phyloP scores from a whole-genome alignment of 1,139 yeast genomes.

The Geotrichum klebahnii region DNA sequence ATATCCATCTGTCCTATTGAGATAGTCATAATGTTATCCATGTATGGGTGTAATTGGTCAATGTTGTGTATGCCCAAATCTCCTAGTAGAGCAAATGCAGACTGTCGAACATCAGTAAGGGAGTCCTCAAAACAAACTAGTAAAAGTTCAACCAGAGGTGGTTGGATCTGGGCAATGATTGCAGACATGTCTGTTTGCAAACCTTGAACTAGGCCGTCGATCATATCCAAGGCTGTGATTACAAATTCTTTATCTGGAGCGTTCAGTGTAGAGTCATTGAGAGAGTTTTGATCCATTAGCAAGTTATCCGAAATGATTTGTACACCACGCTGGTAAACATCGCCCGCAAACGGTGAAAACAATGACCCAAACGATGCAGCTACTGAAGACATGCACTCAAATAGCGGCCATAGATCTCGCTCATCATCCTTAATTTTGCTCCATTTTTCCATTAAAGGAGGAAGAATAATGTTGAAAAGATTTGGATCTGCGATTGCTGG shows the following conservation, averaged over 20 bases:
- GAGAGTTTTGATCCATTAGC: conserved; percentile 59
- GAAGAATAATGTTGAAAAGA: conserved; percentile 61
- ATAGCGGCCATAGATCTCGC: conserved; percentile 79
- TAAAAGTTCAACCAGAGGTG: conserved; percentile 60
- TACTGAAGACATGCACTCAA: conserved; percentile 89
- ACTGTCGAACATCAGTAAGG: conserved; percentile 82
- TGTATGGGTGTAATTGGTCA: conserved; percentile 54
- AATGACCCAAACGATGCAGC: conserved; percentile 81
- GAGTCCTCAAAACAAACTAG: conserved; percentile 72
- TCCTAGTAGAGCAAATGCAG: conserved; percentile 85
- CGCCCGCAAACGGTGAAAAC: conserved; percentile 85
- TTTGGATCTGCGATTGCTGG: conserved; percentile 40
- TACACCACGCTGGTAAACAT: conserved; percentile 78
- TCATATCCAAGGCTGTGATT: conserved; percentile 80
- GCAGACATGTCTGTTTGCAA: conserved; percentile 61
- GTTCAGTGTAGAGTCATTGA: conserved; percentile 54
- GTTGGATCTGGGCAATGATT: conserved; percentile 43
- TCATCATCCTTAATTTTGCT: conserved; percentile 67
- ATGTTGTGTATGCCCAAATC: conserved; percentile 64
- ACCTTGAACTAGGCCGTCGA: conserved; percentile 92
- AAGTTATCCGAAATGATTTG: conserved; percentile 66
- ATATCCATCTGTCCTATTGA: conserved; percentile 62
- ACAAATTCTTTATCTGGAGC: conserved; percentile 83
- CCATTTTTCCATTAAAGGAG: conserved; percentile 84
- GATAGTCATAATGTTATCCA: conserved; percentile 56